Base-by-base conservation (phyloP, 192 early-diverging fungal genomes). In the Piromyces sp. region DNA sequence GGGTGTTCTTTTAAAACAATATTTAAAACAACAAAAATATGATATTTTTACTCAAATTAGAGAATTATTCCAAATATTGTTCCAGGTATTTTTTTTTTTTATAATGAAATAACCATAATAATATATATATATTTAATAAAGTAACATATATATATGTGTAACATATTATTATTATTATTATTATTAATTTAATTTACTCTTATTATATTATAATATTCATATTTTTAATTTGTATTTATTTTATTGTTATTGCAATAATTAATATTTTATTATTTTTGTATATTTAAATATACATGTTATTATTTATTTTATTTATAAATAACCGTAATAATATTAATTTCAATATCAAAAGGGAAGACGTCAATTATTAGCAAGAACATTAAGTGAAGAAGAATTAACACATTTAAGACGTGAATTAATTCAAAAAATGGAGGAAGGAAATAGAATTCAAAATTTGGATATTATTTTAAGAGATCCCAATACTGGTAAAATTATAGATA, bases 401-500 rank as follows among this genome's bases (percentile, higher is more conserved):
- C 86, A 87, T 37, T 81, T 93, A 58, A 81, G 91, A 19, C 88
- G 84, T 36, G 85, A 86, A 80, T 84, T 93, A 15, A 87, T 92
- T 28, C 84, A 86, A 30, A 84, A 84, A 28, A 86, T 93, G 82
- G 89, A 91, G 31, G 84, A 85, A 22, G 88, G 90, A 13, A 92
- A 93, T 82, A 40, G 86, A 30, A 51, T 87, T 3, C 92, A 92
- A 33, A 83, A 87, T 30, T 80, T 86, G 22, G 88, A 90, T 79
- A 85, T 90, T 38, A 87, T 93, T 33, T 84, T 93, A n/a, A 84
- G 93, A 13, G 86, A 93, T 84, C 88, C 88, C 1, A 88, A 68
- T n/a, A 9, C 51, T 5, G 51, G 51, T n/a, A 26, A 68, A n/a
- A 68, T 68, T 68, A 17, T n/a, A 7, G 51, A 68, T 68, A 5